Percentiles rank a stretch among this genome's conserved stretches.
Evolutionary conservation across 2,329 filamentous ascomycete species (phyloP).

Genomic region (Claviceps sp.): DNA sequence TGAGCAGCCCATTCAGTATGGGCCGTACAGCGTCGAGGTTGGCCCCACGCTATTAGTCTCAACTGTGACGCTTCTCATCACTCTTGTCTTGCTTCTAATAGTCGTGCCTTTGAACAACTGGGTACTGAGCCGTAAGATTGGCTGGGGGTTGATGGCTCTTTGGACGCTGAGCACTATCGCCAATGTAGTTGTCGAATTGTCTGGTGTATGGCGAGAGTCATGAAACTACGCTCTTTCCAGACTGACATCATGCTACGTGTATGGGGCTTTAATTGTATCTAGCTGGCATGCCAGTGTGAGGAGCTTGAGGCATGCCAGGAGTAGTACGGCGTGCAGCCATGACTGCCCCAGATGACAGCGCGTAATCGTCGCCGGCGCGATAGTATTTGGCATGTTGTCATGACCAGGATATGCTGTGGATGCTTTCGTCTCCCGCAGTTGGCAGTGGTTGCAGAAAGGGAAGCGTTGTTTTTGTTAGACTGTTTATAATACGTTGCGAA

Average conservation of each 20-base stretch:
- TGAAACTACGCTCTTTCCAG: not conserved
- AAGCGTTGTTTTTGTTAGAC: too few species aligned
- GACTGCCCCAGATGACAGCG: too few species aligned
- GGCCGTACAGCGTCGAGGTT: slow-evolving; percentile 72
- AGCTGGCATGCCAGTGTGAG: too few species aligned
- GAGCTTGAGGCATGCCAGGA: too few species aligned
- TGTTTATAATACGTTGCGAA: too few species aligned
- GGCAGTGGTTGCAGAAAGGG: too few species aligned
- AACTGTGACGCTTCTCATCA: slow-evolving; percentile 69
- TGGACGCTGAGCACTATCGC: slow-evolving; percentile 70
- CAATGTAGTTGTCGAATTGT: slow-evolving; percentile 72
- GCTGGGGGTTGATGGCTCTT: slow-evolving; percentile 63
- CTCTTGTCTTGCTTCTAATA: slow-evolving; percentile 64
- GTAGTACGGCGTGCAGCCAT: too few species aligned
- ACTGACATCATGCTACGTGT: not conserved
- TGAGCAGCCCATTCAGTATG: slow-evolving; percentile 48
- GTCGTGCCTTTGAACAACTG: slow-evolving; percentile 76
- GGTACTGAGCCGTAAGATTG: slow-evolving; percentile 72
- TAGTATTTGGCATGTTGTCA: too few species aligned
- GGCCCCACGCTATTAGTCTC: slow-evolving; percentile 76
- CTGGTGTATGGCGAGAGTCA: slow-evolving; percentile 32
- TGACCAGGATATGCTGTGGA: too few species aligned
- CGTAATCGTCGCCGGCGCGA: too few species aligned
- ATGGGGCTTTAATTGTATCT: not conserved
- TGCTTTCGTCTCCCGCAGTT: too few species aligned